These are phyloP conservation scores for Prunus mira DNA, from an alignment of 306 rosid genomes.

Conservation along the genomic window DNA sequence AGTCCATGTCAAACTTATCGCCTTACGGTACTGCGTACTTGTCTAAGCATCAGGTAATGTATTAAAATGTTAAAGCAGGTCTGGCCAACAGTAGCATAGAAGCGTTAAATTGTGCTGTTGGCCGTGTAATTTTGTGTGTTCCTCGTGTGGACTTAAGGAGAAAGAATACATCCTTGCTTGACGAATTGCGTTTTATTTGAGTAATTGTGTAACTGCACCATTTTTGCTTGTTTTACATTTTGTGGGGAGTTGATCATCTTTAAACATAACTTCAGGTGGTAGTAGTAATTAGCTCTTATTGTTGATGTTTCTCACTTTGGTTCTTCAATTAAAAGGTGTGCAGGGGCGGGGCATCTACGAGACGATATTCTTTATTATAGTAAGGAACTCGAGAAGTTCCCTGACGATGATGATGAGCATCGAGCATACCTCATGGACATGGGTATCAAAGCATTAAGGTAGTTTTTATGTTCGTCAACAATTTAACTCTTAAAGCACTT, in stretches of 20 bases:
- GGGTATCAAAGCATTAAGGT: constrained; percentile 89
- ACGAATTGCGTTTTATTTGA: neutral
- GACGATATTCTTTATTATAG: constrained; percentile 73
- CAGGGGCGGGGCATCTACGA: constrained; percentile 81
- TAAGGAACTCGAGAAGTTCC: constrained; percentile 56
- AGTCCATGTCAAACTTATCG: neutral
- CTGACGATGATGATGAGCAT: constrained; percentile 64
- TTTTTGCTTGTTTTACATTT: neutral
- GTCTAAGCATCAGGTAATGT: neutral
- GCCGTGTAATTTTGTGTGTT: neutral
- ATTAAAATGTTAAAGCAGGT: neutral
- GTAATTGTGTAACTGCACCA: neutral
- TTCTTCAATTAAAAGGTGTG: constrained; percentile 57
- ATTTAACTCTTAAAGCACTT: neutral
- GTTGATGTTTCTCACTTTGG: constrained; percentile 23
- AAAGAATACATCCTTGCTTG: neutral
- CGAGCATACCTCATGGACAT: constrained; percentile 64
- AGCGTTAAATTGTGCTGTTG: neutral
- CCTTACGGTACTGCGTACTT: neutral
- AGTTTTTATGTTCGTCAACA: neutral
- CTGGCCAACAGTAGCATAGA: neutral
- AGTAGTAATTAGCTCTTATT: neutral
- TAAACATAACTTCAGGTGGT: neutral
- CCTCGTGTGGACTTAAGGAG: neutral
- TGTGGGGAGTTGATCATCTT: neutral